A percentile compares a stretch with the other conserved stretches of the same genome.
phyloP scores from a whole-genome alignment of 768 basidiomycete genomes.

The Amanita rimosa region DNA sequence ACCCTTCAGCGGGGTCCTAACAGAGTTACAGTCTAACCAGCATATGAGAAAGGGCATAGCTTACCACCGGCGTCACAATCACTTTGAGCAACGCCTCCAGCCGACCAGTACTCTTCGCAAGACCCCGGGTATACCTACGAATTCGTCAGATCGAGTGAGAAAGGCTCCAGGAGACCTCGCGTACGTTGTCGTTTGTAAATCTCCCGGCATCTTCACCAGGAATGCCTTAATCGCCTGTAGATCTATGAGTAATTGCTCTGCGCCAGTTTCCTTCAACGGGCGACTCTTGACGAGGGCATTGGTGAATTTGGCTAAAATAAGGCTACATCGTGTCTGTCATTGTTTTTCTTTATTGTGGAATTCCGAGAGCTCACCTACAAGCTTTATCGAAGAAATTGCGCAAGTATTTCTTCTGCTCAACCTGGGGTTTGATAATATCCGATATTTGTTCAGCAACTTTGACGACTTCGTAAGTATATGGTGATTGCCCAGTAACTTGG shows the following conservation, averaged over 20 bases:
- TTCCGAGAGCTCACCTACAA: conserved; percentile 48
- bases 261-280: conserved; percentile 86
- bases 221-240: conserved; percentile 79
- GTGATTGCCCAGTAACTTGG: conserved; percentile 81
- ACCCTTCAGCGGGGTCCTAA: conserved; percentile 89
- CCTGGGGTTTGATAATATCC: conserved; percentile 63
- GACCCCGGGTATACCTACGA: conserved; percentile 67
- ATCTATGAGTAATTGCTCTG: conserved; percentile 87
- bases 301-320: conserved; percentile 81
- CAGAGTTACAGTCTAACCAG: neutral
- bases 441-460: conserved; percentile 34
- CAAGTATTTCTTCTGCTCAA: conserved; percentile 93
- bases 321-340: conserved; percentile 28
- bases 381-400: conserved; percentile 92
- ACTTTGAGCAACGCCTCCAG: conserved; percentile 93
- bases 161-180: conserved; percentile 15
- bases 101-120: conserved; percentile 70
- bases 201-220: conserved; percentile 76
- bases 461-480: conserved; percentile 70
- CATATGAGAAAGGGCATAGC: conserved; percentile 15
- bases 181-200: conserved; percentile 44
- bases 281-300: conserved; percentile 82
- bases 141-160: conserved; percentile 3
- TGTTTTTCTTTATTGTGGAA: no score
- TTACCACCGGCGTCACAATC: conserved; percentile 83